A percentile compares a stretch with the other conserved stretches of the same genome.
Conservation (phyloP, 2,329 filamentous ascomycete species). For the Xylariaceae sp. region DNA sequence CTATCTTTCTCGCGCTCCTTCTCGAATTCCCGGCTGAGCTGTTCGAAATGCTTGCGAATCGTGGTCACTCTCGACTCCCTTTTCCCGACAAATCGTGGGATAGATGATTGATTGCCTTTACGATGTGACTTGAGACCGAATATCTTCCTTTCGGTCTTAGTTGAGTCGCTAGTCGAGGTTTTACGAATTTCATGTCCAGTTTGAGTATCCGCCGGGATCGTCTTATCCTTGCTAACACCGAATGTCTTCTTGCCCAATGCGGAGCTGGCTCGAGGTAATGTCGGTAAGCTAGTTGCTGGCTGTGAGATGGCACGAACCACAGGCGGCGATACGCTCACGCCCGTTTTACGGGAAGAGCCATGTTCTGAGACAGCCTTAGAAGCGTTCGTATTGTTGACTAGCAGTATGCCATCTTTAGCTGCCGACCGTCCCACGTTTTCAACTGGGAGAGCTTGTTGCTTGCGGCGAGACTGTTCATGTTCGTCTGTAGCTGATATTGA, state of each 20-base stretch:
- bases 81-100: slow-evolving; percentile 79
- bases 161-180: slow-evolving; percentile 35
- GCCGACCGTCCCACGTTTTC: slow-evolving; percentile 28
- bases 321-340: slow-evolving; percentile 45
- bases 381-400: slow-evolving; percentile 14
- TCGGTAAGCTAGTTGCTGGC: slow-evolving; percentile 36
- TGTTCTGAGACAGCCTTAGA: slow-evolving; percentile 31
- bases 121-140: slow-evolving; percentile 57
- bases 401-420: slow-evolving; percentile 20
- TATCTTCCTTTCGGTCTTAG: slow-evolving; percentile 66
- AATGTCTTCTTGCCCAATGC: slow-evolving; percentile 38
- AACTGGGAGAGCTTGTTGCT: slow-evolving; percentile 36
- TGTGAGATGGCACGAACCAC: slow-evolving; percentile 50
- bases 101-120: slow-evolving; percentile 64
- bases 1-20: slow-evolving; percentile 86
- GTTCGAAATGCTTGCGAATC: slow-evolving; percentile 93
- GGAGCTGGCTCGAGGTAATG: slow-evolving; percentile 43
- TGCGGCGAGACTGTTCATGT: slow-evolving; percentile 42
- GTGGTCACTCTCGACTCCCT: slow-evolving; percentile 77
- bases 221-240: slow-evolving; percentile 28
- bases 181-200: slow-evolving; percentile 32
- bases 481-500: slow-evolving; percentile 30
- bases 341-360: slow-evolving; percentile 40
- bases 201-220: slow-evolving; percentile 22
- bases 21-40: slow-evolving; percentile 92